Evolutionary conservation across 1,139 yeast species (phyloP).

Genomic region (Casaregolazyma suthepensis): DNA sequence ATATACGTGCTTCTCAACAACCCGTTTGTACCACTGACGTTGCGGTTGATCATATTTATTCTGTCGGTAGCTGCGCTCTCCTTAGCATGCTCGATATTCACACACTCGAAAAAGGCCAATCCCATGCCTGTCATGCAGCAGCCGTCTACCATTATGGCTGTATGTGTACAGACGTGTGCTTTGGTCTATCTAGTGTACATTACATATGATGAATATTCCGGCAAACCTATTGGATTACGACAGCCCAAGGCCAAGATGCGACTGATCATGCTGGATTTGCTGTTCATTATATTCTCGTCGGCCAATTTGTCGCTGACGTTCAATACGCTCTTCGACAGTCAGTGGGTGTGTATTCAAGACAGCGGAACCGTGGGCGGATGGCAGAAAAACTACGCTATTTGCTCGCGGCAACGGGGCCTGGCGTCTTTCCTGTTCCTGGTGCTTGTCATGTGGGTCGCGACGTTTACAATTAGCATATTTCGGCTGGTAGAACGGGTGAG

Average conservation of each 20-base stretch:
- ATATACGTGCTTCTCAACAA: slow-evolving; percentile 58
- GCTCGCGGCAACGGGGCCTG: slow-evolving; percentile 73
- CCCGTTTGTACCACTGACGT: slow-evolving; percentile 73
- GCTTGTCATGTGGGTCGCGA: slow-evolving; percentile 74
- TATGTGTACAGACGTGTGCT: slow-evolving; percentile 76
- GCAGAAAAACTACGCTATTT: slow-evolving; percentile 41
- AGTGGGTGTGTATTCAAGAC: slow-evolving; percentile 62
- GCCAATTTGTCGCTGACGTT: slow-evolving; percentile 84
- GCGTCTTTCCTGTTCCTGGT: slow-evolving; percentile 74
- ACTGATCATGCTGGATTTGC: slow-evolving; percentile 66
- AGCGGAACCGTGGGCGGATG: slow-evolving; percentile 11
- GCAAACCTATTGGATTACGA: slow-evolving; percentile 85
- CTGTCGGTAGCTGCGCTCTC: slow-evolving; percentile 28
- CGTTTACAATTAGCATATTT: slow-evolving; percentile 75
- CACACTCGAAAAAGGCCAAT: slow-evolving; percentile 28
- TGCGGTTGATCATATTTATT: slow-evolving; percentile 62
- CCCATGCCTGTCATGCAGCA: slow-evolving; percentile 59
- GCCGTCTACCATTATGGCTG: slow-evolving; percentile 89
- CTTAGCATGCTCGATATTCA: slow-evolving; percentile 25
- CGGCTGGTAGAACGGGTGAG: slow-evolving; percentile 73
- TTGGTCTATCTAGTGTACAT: slow-evolving; percentile 71
- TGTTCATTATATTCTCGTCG: slow-evolving; percentile 87
- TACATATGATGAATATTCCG: slow-evolving; percentile 84
- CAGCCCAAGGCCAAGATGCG: slow-evolving; percentile 78
- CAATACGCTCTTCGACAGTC: slow-evolving; percentile 69